Evolutionary conservation across 2,329 filamentous ascomycete species (phyloP).

Genomic region (Pseudomassariella vexata): DNA sequence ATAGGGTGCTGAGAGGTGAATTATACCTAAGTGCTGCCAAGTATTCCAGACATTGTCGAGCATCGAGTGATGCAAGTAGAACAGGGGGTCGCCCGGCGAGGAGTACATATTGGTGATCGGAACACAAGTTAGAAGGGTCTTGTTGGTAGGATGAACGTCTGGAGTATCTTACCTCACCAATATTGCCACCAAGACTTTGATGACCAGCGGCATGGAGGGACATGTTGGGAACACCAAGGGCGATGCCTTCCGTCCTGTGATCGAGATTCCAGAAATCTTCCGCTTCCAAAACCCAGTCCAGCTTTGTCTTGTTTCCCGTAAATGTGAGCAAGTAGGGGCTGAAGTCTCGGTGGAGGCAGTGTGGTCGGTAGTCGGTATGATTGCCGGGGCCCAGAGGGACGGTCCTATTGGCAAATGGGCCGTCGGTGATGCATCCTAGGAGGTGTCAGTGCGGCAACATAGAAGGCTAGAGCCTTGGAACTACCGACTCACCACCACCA

Average conservation of each 20-base stretch:
- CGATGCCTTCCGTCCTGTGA: neutral
- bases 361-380: conserved; percentile 14
- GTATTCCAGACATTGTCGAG: conserved; percentile 21
- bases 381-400: conserved; percentile 21
- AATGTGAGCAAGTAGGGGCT: conserved; percentile 10
- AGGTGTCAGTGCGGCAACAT: neutral
- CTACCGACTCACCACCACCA: conserved; percentile 2
- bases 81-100: conserved; percentile 23
- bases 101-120: conserved; percentile 21
- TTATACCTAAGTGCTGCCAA: conserved; percentile 21
- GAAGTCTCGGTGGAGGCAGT: conserved; percentile 18
- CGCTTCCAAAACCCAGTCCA: conserved; percentile 7
- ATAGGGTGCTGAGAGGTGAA: neutral
- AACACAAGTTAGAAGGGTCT: conserved; percentile 5
- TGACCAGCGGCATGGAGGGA: neutral
- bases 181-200: neutral
- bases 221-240: neutral
- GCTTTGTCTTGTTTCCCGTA: conserved; percentile 9
- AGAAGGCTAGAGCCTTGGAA: neutral
- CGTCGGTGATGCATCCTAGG: conserved; percentile 19
- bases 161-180: neutral
- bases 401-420: conserved; percentile 17
- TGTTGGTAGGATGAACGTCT: neutral
- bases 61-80: conserved; percentile 24
- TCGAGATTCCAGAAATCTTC: conserved; percentile 6